Evolutionary conservation across 768 basidiomycete species (phyloP).

Genomic region (Russula foetens): DNA sequence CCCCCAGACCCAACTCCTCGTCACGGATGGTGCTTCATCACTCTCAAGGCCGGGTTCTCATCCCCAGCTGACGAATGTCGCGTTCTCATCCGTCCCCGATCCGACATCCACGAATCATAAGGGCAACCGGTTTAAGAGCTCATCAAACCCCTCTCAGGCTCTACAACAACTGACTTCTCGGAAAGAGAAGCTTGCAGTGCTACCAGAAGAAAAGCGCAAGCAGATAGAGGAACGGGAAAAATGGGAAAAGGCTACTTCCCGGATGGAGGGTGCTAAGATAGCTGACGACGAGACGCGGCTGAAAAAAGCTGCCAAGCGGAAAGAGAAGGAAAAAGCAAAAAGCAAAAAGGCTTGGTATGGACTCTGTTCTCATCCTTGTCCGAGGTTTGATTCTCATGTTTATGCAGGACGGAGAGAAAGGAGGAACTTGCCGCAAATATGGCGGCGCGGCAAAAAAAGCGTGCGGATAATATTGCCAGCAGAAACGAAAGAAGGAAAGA

Average conservation of each 20-base stretch:
- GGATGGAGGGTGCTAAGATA: conserved; percentile 87
- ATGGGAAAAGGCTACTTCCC: conserved; percentile 85
- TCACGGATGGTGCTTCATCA: conserved; percentile 39
- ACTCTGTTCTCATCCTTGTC: conserved; percentile 14
- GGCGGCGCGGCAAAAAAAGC: conserved; percentile 86
- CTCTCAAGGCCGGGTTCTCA: conserved; percentile 24
- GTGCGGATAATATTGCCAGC: conserved; percentile 82
- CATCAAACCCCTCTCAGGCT: conserved; percentile 80
- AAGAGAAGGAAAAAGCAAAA: conserved; percentile 84
- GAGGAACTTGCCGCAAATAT: conserved; percentile 64
- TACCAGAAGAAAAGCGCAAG: conserved; percentile 82
- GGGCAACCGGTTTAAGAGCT: conserved; percentile 51
- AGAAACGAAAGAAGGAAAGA: conserved; percentile 69
- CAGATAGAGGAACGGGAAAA: conserved; percentile 72
- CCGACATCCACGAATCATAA: conserved; percentile 36
- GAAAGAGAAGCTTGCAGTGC: conserved; percentile 63
- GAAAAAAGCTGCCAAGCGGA: conserved; percentile 90
- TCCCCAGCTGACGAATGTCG: conserved; percentile 46
- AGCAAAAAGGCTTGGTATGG: conserved; percentile 82
- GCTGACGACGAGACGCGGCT: conserved; percentile 75
- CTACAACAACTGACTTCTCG: conserved; percentile 70
- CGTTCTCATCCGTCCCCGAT: conserved; percentile 59
- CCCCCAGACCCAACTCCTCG: conserved; percentile 60
- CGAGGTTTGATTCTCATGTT: not conserved
- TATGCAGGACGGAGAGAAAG: conserved; percentile 76